phyloP scores from a whole-genome alignment of 1,139 yeast genomes.

The Scheffersomyces segobiensis region DNA sequence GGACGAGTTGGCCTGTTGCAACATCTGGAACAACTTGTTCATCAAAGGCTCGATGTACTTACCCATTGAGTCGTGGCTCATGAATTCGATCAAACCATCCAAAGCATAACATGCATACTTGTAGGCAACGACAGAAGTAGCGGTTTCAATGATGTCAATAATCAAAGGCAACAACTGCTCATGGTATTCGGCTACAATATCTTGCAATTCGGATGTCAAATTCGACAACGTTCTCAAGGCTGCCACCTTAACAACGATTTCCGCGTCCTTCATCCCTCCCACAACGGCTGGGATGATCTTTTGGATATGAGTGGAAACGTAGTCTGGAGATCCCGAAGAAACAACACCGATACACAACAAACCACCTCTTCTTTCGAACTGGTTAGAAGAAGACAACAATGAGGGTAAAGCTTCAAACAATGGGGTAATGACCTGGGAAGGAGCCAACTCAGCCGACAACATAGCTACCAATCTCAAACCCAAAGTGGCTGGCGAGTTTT shows the following conservation, averaged over 20 bases:
- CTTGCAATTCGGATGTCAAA: slow-evolving; percentile 83
- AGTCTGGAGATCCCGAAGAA: slow-evolving; percentile 94
- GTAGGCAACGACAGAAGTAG: slow-evolving; percentile 81
- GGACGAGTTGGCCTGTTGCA: slow-evolving; percentile 63
- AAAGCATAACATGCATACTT: slow-evolving; percentile 89
- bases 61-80: slow-evolving; percentile 82
- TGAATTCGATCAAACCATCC: slow-evolving; percentile 89
- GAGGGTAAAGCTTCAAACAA: slow-evolving; percentile 68
- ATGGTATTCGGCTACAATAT: slow-evolving; percentile 79
- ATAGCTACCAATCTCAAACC: slow-evolving; percentile 81
- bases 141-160: slow-evolving; percentile 82
- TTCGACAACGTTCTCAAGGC: slow-evolving; percentile 82
- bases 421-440: slow-evolving; percentile 85
- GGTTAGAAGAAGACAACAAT: slow-evolving; percentile 62
- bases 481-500: slow-evolving; percentile 73
- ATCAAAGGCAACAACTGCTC: slow-evolving; percentile 81
- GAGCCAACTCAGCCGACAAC: slow-evolving; percentile 83
- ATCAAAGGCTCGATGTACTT: slow-evolving; percentile 84
- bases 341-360: slow-evolving; percentile 80
- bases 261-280: slow-evolving; percentile 77
- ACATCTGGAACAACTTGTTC: slow-evolving; percentile 84
- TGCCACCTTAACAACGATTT: slow-evolving; percentile 76
- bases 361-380: slow-evolving; percentile 86
- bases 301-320: slow-evolving; percentile 70
- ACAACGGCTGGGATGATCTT: slow-evolving; percentile 73